Base-by-base conservation (phyloP, 2,329 filamentous ascomycete species). In the Talaromyces islandicus region DNA sequence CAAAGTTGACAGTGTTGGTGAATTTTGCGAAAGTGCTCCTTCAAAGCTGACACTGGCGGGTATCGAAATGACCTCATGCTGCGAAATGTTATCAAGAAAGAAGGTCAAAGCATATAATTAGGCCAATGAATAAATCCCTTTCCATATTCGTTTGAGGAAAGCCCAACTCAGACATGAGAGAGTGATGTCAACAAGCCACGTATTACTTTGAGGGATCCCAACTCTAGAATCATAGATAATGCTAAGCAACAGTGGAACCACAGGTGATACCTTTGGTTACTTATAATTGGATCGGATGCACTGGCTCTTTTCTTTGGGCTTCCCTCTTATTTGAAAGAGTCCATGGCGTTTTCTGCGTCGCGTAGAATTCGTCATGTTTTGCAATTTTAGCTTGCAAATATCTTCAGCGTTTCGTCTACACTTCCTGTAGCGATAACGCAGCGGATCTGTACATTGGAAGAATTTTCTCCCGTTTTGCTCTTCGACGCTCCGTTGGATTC, bases 381-480 rank as follows among this genome's bases (percentile, higher is more conserved):
- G 48, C 7, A 11, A 17, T 27, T 12, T 60, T 35, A 60, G 51
- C 56, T 60, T 46, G 90, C 90, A 78, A 93, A 95, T 57, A 95
- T 85, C 67, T 89, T 83, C 64, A 95, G 84, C 65, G 87, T 90
- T 70, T 87, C 78, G 77, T 96, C 91, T 60, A 96, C 90, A 71
- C 91, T 90, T 38, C 90, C 91, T 2, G 91, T 95, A 9, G 91
- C 92, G 67, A 96, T 88, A 19, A 96, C 87, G 71, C 91, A 95
- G 63, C 90, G 83, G 63, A 95, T 91, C 65, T 60, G 55, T 24
- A 58, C 51, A 9, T 60, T 57, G 24, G 58, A 30, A 43, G 27
- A 41, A 46, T 21, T 54, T 21, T 60, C 58, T 25, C 24, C 86
- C 86, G 53, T 78, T 83, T 2, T 72, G 80, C 1, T 71, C 79